phyloP scores from a whole-genome alignment of 768 basidiomycete genomes.

The Cyclocybe aegerita region DNA sequence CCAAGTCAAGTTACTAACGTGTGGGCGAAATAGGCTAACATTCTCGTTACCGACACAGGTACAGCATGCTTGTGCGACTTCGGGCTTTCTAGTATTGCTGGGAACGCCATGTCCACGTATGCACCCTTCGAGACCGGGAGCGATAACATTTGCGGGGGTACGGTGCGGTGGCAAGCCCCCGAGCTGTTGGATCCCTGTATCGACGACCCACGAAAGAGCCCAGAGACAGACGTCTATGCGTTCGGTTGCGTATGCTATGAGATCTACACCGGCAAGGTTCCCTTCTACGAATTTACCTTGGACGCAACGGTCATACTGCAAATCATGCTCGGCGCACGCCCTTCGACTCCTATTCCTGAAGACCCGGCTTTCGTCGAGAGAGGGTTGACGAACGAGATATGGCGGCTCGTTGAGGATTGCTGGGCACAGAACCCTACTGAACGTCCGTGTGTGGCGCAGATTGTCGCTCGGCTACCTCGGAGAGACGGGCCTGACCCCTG shows the following conservation, averaged over 20 bases:
- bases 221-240: conserved; percentile 38
- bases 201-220: conserved; percentile 6
- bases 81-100: conserved; percentile 35
- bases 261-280: conserved; percentile 25
- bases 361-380: conserved; percentile 7
- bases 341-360: conserved; percentile 13
- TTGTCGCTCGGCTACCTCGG: conserved; percentile 1
- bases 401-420: conserved; percentile 23
- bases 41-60: conserved; percentile 39
- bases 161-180: conserved; percentile 35
- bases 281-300: conserved; percentile 22
- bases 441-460: conserved; percentile 15
- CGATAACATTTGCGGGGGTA: conserved; percentile 21
- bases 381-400: conserved; percentile 18
- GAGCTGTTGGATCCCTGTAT: conserved; percentile 29
- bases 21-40: conserved; percentile 34
- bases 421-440: conserved; percentile 18
- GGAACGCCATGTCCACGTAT: conserved; percentile 16
- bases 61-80: conserved; percentile 52
- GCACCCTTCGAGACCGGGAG: conserved; percentile 14
- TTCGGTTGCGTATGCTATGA: conserved; percentile 40
- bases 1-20: background rate
- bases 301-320: conserved; percentile 21
- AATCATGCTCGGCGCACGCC: conserved; percentile 15
- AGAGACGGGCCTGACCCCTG: background rate